phyloP scores from a whole-genome alignment of 768 basidiomycete genomes.

The Melanogaster broomeanus region DNA sequence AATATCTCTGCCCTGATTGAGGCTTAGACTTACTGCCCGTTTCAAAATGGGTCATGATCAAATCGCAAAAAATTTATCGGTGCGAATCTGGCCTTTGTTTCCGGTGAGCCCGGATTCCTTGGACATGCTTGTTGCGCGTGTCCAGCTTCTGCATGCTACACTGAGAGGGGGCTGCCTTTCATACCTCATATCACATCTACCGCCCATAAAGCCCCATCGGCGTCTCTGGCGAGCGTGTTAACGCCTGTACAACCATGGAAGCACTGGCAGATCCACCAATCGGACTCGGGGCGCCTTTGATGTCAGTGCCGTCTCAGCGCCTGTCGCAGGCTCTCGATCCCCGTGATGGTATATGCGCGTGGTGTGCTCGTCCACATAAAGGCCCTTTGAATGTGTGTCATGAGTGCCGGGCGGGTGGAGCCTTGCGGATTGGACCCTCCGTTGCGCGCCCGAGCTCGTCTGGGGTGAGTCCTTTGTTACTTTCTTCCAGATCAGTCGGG shows the following conservation, averaged over 20 bases:
- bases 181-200: not conserved
- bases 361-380: not conserved
- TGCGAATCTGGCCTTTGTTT: not conserved
- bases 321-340: not conserved
- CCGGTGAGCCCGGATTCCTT: not conserved
- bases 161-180: not conserved
- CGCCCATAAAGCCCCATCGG: not conserved
- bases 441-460: not conserved
- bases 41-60: not conserved
- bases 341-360: not conserved
- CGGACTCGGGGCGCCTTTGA: not conserved
- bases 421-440: not conserved
- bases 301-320: not conserved
- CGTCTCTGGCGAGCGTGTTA: not conserved
- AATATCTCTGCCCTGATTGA: too few species aligned
- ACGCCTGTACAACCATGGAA: not conserved
- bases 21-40: too few species aligned
- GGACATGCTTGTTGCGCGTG: not conserved
- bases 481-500: not conserved
- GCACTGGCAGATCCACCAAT: not conserved
- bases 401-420: not conserved
- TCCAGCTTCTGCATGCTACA: not conserved
- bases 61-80: not conserved
- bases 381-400: not conserved
- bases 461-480: conserved; percentile 1